Percentiles rank a stretch among this genome's conserved stretches.
Evolutionary conservation across 202 grass and related monocot species (phyloP).

Genomic region (Saccharum hybrid): DNA sequence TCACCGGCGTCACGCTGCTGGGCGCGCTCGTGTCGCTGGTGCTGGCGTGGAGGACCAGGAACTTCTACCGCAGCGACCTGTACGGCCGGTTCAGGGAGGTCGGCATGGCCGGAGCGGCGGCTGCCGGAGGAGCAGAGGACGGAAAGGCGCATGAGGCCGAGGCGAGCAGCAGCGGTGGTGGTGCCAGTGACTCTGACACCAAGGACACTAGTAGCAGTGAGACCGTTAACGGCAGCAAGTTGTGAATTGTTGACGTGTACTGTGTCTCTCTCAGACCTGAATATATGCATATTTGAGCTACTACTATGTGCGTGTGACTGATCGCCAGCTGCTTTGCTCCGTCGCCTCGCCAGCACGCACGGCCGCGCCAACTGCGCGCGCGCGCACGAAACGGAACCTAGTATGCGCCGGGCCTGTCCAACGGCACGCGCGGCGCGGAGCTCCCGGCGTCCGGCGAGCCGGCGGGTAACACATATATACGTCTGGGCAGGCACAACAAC

Average conservation of each 20-base stretch:
- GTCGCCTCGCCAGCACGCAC: too few species aligned
- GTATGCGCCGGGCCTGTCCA: too few species aligned
- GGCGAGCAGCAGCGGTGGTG: neutral
- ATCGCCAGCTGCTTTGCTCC: neutral
- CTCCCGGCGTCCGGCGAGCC: too few species aligned
- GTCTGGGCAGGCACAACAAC: too few species aligned
- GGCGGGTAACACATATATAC: too few species aligned
- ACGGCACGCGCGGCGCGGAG: too few species aligned
- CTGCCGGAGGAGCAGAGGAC: neutral
- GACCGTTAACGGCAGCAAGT: neutral
- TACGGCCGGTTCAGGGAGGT: slow-evolving; percentile 60
- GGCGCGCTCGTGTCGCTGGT: slow-evolving; percentile 51
- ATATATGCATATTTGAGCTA: too few species aligned
- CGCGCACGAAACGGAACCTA: too few species aligned
- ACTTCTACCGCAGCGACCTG: slow-evolving; percentile 59
- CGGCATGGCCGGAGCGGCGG: neutral
- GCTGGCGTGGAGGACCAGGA: slow-evolving; percentile 65
- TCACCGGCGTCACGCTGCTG: slow-evolving; percentile 54
- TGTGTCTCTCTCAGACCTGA: neutral
- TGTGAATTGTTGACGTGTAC: neutral
- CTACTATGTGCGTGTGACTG: too few species aligned
- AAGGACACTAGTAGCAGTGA: slow-evolving; percentile 6
- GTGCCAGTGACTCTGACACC: neutral
- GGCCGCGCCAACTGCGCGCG: too few species aligned
- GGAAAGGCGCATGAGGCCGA: neutral